Evolutionary conservation across 2,329 filamentous ascomycete genomes (phyloP), one percentile per base, ranked within the genome.

Genomic region (Periconia macrospinosa): DNA sequence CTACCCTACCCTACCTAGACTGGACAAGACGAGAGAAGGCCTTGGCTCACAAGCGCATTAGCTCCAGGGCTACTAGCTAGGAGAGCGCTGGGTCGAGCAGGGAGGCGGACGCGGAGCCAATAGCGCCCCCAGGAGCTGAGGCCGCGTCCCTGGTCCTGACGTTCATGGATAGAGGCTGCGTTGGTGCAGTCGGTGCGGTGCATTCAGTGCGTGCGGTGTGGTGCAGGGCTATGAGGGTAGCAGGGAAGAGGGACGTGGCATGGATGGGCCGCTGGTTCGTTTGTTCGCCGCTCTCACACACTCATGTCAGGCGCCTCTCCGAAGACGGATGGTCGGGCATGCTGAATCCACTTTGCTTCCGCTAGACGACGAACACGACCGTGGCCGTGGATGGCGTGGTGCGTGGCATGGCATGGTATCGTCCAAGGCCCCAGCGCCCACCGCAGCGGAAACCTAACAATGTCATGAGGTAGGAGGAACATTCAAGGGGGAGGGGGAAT

Each of bases 11-110:
- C 63, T 68, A 69, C 65, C 61, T 65, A 53, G 65, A 66, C 61
- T 27, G 23, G 23, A 27, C 23, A 27, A 27, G 55, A 70, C 47
- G 60, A 18, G 63, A 62, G 62, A 57, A 60, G 62, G 68, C 19
- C 66, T 70, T 71, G 67, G 60, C 66, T 64, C 61, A 52, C 66
- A 68, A 61, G 63, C 66, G 68, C 69, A 67, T 67, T 70, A 62
- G 64, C 43, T 45, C 60, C 49, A 27, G 23, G 23, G 23, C 23
- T 27, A 27, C 23, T 27, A 27, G 23, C 23, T 27, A 27, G 23
- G 23, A 27, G 47, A 56, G 44, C n/a, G 49, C 68, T 71, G 69
- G 68, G 60, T 59, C 62, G 60, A 56, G 55, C 58, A 61, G 63
- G 66, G 58, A 61, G 53, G 58, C 57, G 50, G 53, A 40, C 27